These are phyloP conservation scores for Fusarium humuli DNA, from an alignment of 2,329 filamentous ascomycete species.

Conservation along the genomic window DNA sequence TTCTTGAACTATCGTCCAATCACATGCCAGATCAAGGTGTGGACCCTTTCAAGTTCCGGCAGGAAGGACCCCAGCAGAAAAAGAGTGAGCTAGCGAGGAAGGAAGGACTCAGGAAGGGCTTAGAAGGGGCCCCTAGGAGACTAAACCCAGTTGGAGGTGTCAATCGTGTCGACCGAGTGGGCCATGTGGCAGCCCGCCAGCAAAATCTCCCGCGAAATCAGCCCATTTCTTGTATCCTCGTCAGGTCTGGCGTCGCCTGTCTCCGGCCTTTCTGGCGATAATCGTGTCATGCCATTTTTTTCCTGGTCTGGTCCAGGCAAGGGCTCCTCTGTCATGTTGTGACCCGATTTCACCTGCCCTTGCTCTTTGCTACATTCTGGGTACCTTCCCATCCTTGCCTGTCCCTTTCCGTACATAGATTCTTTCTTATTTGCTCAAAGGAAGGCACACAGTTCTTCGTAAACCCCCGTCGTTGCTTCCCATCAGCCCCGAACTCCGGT, in stretches of 20 bases:
- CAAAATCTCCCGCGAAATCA: slow-evolving; percentile 51
- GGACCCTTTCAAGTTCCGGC: slow-evolving; percentile 31
- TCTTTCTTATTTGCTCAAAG: slow-evolving; percentile 13
- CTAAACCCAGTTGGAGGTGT: slow-evolving; percentile 39
- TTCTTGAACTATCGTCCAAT: slow-evolving; percentile 35
- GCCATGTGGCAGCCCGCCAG: slow-evolving; percentile 41
- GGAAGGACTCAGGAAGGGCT: neutral
- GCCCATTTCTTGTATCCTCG: slow-evolving; percentile 53
- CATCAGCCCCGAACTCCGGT: slow-evolving; percentile 38
- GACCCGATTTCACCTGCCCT: slow-evolving; percentile 39
- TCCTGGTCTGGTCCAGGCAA: slow-evolving; percentile 31
- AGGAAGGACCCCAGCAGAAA: slow-evolving; percentile 30
- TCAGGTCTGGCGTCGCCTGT: slow-evolving; percentile 48
- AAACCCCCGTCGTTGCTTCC: slow-evolving; percentile 41
- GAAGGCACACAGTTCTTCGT: slow-evolving; percentile 22
- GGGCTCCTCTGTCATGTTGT: slow-evolving; percentile 29
- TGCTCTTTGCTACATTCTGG: slow-evolving; percentile 9
- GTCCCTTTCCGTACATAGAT: slow-evolving; percentile 27
- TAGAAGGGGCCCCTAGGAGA: slow-evolving; percentile 20
- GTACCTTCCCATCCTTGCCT: slow-evolving; percentile 15
- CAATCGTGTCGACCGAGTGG: slow-evolving; percentile 39
- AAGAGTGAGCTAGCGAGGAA: slow-evolving; percentile 23
- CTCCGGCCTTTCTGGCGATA: slow-evolving; percentile 48
- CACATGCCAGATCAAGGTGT: slow-evolving; percentile 19
- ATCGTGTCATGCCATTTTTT: slow-evolving; percentile 54